Conservation (phyloP, 2,329 filamentous ascomycete species). For the Amesomyces nigricolor region DNA sequence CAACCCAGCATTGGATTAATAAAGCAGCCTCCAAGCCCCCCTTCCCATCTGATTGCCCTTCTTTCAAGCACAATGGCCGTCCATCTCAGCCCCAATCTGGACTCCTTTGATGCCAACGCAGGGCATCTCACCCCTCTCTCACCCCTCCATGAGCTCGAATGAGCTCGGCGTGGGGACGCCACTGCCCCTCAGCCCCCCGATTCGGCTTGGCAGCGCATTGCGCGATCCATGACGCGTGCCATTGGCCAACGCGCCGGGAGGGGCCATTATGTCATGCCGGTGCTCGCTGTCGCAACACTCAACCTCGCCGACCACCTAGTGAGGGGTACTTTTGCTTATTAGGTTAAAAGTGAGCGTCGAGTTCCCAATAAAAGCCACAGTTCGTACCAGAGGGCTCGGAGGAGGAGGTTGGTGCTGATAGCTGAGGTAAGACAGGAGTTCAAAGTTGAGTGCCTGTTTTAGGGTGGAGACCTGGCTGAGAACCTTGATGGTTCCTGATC, state of each 20-base stretch:
- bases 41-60: neutral
- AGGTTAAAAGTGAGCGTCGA: too few species aligned
- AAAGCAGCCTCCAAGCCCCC: neutral
- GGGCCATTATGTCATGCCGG: slow-evolving; percentile 27
- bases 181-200: slow-evolving; percentile 24
- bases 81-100: neutral
- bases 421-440: too few species aligned
- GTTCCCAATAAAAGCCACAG: neutral
- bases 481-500: neutral
- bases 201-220: slow-evolving; percentile 27
- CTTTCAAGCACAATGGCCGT: neutral
- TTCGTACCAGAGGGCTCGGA: too few species aligned
- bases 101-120: slow-evolving; percentile 15
- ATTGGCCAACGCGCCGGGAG: slow-evolving; percentile 22
- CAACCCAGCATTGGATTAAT: neutral
- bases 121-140: slow-evolving; percentile 27
- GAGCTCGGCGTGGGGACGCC: slow-evolving; percentile 23
- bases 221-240: slow-evolving; percentile 23
- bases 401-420: too few species aligned
- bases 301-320: slow-evolving; percentile 5
- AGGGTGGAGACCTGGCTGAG: neutral
- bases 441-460: too few species aligned
- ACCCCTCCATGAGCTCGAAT: too few species aligned
- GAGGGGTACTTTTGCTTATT: slow-evolving; percentile 2
- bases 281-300: slow-evolving; percentile 18